phyloP scores from a whole-genome alignment of 2,329 filamentous ascomycete species.

The Chaetomium strumarium region DNA sequence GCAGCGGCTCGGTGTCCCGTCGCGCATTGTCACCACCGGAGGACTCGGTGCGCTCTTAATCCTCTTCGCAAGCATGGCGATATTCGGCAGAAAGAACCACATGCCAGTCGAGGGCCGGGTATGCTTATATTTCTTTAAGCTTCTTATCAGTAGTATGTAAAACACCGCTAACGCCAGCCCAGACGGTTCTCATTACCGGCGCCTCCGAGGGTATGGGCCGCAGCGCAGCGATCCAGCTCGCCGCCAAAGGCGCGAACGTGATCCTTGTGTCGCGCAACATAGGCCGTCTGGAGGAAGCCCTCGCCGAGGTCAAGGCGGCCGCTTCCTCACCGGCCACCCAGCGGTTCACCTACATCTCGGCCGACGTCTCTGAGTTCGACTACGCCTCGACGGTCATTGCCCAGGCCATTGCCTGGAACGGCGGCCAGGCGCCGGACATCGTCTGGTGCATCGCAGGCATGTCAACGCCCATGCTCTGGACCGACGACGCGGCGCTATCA shows the following conservation, averaged over 20 bases:
- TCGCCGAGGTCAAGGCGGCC: constrained; percentile 59
- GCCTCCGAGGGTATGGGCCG: constrained; percentile 90
- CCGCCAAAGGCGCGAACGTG: constrained; percentile 78
- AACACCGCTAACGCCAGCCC: not conserved
- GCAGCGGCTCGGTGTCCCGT: constrained; percentile 15
- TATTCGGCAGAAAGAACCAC: constrained; percentile 63
- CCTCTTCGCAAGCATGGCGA: constrained; percentile 52
- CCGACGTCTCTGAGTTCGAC: constrained; percentile 66
- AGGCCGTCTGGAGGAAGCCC: constrained; percentile 64
- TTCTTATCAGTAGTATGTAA: constrained; percentile 13
- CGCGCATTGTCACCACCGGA: constrained; percentile 23
- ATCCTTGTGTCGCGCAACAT: constrained; percentile 77
- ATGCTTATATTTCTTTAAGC: constrained; percentile 20
- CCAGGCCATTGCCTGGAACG: constrained; percentile 74
- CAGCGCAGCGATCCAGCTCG: constrained; percentile 65
- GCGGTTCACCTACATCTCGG: constrained; percentile 75
- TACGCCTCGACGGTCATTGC: constrained; percentile 66
- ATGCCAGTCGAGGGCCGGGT: constrained; percentile 84
- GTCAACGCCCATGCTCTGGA: constrained; percentile 67
- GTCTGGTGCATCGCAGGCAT: constrained; percentile 87
- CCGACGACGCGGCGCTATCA: constrained; percentile 66
- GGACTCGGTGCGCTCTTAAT: constrained; percentile 32
- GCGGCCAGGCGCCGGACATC: constrained; percentile 66
- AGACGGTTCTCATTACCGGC: constrained; percentile 88
- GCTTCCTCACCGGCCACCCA: constrained; percentile 63